phyloP scores from a whole-genome alignment of 148 eudicot species.

The Cornus florida region DNA sequence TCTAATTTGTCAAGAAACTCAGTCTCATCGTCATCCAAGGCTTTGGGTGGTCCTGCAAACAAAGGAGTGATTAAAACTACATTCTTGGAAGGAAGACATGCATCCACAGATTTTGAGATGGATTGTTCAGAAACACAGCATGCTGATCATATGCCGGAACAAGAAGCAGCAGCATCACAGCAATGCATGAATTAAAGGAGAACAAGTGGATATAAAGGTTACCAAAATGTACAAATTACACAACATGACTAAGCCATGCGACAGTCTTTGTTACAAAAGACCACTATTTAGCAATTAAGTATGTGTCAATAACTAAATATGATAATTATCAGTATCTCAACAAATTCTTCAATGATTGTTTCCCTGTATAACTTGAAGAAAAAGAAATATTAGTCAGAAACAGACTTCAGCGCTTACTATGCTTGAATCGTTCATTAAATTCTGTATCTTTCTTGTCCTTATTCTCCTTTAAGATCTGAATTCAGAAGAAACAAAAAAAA shows the following conservation, averaged over 20 bases:
- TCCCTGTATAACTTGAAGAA: not conserved
- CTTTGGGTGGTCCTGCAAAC: slow-evolving; percentile 92
- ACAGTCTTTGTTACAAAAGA: not conserved
- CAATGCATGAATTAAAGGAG: too few species aligned
- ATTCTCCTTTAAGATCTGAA: slow-evolving; percentile 86
- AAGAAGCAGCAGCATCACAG: too few species aligned
- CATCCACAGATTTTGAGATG: not conserved
- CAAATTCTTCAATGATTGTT: not conserved
- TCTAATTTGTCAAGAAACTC: slow-evolving; percentile 86
- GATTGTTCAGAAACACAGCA: not conserved
- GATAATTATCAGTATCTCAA: not conserved
- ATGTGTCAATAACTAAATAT: not conserved
- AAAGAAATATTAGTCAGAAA: not conserved
- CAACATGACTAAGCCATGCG: not conserved
- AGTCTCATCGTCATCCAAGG: slow-evolving; percentile 94
- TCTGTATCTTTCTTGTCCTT: slow-evolving; percentile 93
- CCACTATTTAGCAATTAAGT: not conserved
- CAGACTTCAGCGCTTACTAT: slow-evolving; percentile 38
- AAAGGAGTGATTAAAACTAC: not conserved
- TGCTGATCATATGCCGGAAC: not conserved
- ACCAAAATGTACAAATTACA: too few species aligned
- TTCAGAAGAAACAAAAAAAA: not conserved
- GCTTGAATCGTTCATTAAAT: slow-evolving; percentile 88
- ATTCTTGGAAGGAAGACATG: slow-evolving; percentile 3
- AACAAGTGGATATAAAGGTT: too few species aligned